Evolutionary conservation across 768 basidiomycete species (phyloP), one percentile per base, ranked within the genome.

Genomic region (Suillus ampliporus): DNA sequence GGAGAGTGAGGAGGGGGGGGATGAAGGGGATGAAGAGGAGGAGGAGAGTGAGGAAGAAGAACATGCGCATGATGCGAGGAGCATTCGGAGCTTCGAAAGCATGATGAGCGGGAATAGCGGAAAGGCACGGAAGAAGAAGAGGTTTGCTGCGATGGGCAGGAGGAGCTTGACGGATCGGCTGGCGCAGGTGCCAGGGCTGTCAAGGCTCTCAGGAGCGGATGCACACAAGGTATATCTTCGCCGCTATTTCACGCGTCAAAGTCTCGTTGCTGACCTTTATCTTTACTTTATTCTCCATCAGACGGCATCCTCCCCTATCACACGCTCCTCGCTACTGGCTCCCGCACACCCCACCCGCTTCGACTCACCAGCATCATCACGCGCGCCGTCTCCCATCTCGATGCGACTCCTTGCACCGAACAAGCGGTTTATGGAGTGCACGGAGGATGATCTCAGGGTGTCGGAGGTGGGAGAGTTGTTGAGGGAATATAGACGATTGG

Each of bases 71-170:
- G 93, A 94, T 73, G 68, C 86, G 47, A 81, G 89, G 76, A 94
- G 93, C 67, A 91, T 95, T 58, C 79, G 86, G 66, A 95, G 94
- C 72, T 95, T 96, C 69, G 90, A 89, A 79, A 94, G 86, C 66
- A 94, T 94, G 93, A 79, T 94, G 82, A 87, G 80, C 41, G 77
- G 80, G 64, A 77, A 73, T 62, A 34, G 67, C 13, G 61, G 68
- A 31, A 74, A 64, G 60, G 65, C 65, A 57, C 72, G 59, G 62
- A 67, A 67, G 38, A 70, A 67, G 65, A 65, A 64, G 34, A 66
- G 11, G 50, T 61, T 50, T 38, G 63, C 52, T 41, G 70, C 62
- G 37, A 78, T 82, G 46, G 23, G 54, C 2, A 77, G 94, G 60
- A 89, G 88, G 75, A 95, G 87, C 67, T 75, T 98, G 47, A 85